Evolutionary conservation across 2,329 filamentous ascomycete species (phyloP).

Genomic region (Cercospora sp.): DNA sequence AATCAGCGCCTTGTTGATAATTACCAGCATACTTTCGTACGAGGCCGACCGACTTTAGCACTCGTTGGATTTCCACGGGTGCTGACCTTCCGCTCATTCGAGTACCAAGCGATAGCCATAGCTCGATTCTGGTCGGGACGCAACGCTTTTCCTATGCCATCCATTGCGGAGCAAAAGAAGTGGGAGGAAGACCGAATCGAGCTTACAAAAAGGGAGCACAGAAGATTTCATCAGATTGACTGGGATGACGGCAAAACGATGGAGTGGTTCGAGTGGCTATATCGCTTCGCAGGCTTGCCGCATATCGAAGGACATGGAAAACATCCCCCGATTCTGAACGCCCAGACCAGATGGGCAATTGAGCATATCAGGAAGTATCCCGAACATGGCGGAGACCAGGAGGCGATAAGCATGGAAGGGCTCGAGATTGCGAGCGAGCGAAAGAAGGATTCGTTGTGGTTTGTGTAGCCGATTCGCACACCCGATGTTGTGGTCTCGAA

Average conservation of each 20-base stretch:
- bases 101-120: constrained; percentile 58
- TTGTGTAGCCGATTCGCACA: background rate
- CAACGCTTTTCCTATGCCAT: constrained; percentile 44
- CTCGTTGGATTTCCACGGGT: constrained; percentile 55
- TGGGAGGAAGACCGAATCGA: constrained; percentile 51
- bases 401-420: background rate
- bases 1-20: constrained; percentile 46
- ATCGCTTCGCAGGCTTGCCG: constrained; percentile 52
- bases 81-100: constrained; percentile 56
- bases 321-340: constrained; percentile 24
- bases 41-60: constrained; percentile 50
- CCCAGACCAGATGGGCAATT: constrained; percentile 26
- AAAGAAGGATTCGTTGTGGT: constrained; percentile 12
- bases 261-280: constrained; percentile 51
- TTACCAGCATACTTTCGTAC: constrained; percentile 58
- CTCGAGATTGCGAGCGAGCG: background rate
- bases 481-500: background rate
- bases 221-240: constrained; percentile 55
- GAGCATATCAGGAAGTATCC: constrained; percentile 29
- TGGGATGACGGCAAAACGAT: constrained; percentile 56
- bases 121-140: constrained; percentile 52
- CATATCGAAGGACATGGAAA: constrained; percentile 38
- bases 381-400: constrained; percentile 4
- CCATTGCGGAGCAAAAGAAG: constrained; percentile 43
- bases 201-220: constrained; percentile 35